phyloP scores from a whole-genome alignment of 164 flowering plant species.

The Dillenia turbinata region DNA sequence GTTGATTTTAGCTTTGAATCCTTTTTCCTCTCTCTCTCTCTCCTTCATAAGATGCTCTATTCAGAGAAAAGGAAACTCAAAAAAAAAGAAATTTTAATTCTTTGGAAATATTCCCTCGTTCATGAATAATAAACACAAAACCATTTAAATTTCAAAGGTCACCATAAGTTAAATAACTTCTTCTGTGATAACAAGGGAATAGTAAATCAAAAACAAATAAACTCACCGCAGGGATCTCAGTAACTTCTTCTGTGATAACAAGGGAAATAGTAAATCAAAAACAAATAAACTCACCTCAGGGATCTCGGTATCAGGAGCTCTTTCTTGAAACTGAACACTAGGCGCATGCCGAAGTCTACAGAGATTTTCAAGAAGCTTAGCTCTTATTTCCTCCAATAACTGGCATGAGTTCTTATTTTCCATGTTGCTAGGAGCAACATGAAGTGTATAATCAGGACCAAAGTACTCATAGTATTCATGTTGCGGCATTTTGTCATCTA shows the following conservation, averaged over 20 bases:
- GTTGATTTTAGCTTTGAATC: too few relatives aligned
- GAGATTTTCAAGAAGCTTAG: conserved; percentile 63
- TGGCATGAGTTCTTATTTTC: conserved; percentile 75
- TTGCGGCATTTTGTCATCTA: conserved; percentile 80
- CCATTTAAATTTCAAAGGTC: background rate
- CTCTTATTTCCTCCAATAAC: conserved; percentile 54
- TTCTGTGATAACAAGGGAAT: background rate
- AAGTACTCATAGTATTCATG: conserved; percentile 86
- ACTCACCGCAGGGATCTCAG: conserved; percentile 67
- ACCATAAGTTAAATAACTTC: too few relatives aligned
- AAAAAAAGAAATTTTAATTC: too few relatives aligned
- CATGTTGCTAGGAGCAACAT: conserved; percentile 92
- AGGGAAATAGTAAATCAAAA: background rate
- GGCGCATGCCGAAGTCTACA: conserved; percentile 83
- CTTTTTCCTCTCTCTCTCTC: too few relatives aligned
- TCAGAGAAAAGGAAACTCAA: too few relatives aligned
- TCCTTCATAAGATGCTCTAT: too few relatives aligned
- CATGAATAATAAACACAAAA: background rate
- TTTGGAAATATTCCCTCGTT: too few relatives aligned
- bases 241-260: background rate
- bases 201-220: background rate
- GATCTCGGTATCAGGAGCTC: conserved; percentile 70
- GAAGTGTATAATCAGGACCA: conserved; percentile 83
- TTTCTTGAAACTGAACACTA: conserved; percentile 73
- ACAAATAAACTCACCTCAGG: conserved; percentile 49